phyloP scores from a whole-genome alignment of 768 basidiomycete genomes.

The Tylopilus subfusipes region DNA sequence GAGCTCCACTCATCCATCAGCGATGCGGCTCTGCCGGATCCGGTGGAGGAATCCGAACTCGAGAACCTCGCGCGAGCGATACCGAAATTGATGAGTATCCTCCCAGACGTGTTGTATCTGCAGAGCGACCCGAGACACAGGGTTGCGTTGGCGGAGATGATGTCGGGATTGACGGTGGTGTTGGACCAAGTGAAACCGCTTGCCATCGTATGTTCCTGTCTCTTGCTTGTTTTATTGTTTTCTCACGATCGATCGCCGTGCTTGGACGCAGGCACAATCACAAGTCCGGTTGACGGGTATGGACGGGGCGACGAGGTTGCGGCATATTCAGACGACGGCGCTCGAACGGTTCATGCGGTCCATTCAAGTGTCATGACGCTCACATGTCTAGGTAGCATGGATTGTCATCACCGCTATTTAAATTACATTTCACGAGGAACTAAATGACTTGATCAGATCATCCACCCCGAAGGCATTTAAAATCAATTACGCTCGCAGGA shows the following conservation, averaged over 20 bases:
- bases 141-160: constrained; percentile 73
- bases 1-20: constrained; percentile 46
- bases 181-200: constrained; percentile 60
- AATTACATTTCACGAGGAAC: constrained; percentile 7
- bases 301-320: constrained; percentile 57
- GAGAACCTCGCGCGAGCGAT: constrained; percentile 58
- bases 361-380: constrained; percentile 38
- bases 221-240: neutral
- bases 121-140: constrained; percentile 58
- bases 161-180: constrained; percentile 52
- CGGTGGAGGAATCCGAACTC: constrained; percentile 47
- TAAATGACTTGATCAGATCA: neutral
- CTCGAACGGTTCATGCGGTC: constrained; percentile 63
- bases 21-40: constrained; percentile 44
- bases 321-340: constrained; percentile 61
- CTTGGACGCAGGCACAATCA: constrained; percentile 33
- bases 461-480: no score
- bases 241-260: constrained; percentile 1
- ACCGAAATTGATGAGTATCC: constrained; percentile 60
- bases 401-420: constrained; percentile 23
- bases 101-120: constrained; percentile 66
- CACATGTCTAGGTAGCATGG: neutral
- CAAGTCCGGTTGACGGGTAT: constrained; percentile 44
- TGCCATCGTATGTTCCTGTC: constrained; percentile 48
- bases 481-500: neutral